These are phyloP conservation scores for Phialophora tarda DNA, from an alignment of 2,329 filamentous ascomycete genomes.

Conservation along the genomic window DNA sequence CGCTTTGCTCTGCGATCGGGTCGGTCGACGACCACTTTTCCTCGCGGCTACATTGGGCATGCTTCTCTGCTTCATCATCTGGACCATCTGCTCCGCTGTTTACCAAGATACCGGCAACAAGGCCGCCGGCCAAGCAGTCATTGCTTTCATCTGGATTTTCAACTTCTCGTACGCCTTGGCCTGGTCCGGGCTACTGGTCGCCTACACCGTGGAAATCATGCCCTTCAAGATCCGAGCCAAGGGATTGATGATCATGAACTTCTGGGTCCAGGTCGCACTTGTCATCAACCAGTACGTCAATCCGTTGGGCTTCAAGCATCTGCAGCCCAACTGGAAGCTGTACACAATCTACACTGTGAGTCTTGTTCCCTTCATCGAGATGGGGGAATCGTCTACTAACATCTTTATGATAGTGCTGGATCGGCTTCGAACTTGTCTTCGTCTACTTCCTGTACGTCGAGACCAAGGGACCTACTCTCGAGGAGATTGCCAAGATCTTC, in stretches of 20 bases:
- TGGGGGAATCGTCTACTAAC: not conserved
- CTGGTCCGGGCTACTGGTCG: slow-evolving; percentile 45
- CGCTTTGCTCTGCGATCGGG: slow-evolving; percentile 61
- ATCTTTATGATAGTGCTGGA: slow-evolving; percentile 18
- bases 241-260: slow-evolving; percentile 42
- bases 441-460: slow-evolving; percentile 66
- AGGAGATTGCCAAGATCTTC: slow-evolving; percentile 73
- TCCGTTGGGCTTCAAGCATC: slow-evolving; percentile 29
- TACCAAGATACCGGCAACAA: slow-evolving; percentile 44
- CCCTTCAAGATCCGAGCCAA: slow-evolving; percentile 57
- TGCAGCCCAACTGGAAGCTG: slow-evolving; percentile 32
- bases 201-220: slow-evolving; percentile 55
- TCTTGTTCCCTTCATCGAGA: slow-evolving; percentile 3
- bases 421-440: slow-evolving; percentile 47
- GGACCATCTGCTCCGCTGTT: slow-evolving; percentile 49
- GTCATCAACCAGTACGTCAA: slow-evolving; percentile 34
- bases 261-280: slow-evolving; percentile 31
- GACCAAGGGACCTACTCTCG: slow-evolving; percentile 68
- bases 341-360: slow-evolving; percentile 35
- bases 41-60: slow-evolving; percentile 50
- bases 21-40: slow-evolving; percentile 64
- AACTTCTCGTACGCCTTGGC: slow-evolving; percentile 50
- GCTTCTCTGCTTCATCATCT: slow-evolving; percentile 50
- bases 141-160: slow-evolving; percentile 51
- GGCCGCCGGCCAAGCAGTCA: slow-evolving; percentile 46